These are phyloP conservation scores for Leptomonas seymouri DNA, from an alignment of 208 protist species.

Conservation along the genomic window DNA sequence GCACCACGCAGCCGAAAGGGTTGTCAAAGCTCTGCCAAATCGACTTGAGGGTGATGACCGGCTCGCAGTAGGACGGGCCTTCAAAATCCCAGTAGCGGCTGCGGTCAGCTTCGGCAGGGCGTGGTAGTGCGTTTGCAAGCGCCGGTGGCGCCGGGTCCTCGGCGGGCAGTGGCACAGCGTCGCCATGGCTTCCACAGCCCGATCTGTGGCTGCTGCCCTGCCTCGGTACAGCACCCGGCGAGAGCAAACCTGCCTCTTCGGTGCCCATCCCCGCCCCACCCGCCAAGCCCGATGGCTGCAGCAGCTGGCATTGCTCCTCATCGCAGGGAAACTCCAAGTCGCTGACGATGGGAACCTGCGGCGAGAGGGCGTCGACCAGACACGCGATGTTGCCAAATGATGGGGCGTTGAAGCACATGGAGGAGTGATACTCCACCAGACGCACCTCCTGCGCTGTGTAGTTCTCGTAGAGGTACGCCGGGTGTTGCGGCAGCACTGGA, in stretches of 20 bases:
- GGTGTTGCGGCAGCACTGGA: conserved; percentile 4
- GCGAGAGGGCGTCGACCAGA: conserved; percentile 68
- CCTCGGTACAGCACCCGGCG: neutral
- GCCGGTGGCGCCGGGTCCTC: conserved; percentile 4
- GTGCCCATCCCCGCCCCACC: neutral
- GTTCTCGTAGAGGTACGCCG: conserved; percentile 68
- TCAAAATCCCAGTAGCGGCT: conserved; percentile 42
- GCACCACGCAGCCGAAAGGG: conserved; percentile 80
- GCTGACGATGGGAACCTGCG: conserved; percentile 51
- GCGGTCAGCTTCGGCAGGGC: conserved; percentile 15
- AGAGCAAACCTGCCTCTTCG: conserved; percentile 1
- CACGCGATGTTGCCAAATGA: conserved; percentile 79
- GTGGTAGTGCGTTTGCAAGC: neutral
- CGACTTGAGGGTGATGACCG: conserved; percentile 53
- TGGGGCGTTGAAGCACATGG: conserved; percentile 46
- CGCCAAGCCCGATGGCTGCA: conserved; percentile 2
- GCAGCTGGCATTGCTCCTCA: conserved; percentile 34
- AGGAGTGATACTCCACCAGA: conserved; percentile 66
- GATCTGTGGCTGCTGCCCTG: conserved; percentile 20
- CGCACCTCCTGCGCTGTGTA: conserved; percentile 57
- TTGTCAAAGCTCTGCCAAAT: conserved; percentile 81
- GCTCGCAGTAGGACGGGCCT: conserved; percentile 68
- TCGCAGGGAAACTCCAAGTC: conserved; percentile 48
- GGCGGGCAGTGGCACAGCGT: neutral
- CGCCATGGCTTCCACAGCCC: conserved; percentile 13